Percentiles rank a stretch among this genome's conserved stretches.
phyloP scores from a whole-genome alignment of 352 stramenopile genomes.

The Blastocystis sp. region DNA sequence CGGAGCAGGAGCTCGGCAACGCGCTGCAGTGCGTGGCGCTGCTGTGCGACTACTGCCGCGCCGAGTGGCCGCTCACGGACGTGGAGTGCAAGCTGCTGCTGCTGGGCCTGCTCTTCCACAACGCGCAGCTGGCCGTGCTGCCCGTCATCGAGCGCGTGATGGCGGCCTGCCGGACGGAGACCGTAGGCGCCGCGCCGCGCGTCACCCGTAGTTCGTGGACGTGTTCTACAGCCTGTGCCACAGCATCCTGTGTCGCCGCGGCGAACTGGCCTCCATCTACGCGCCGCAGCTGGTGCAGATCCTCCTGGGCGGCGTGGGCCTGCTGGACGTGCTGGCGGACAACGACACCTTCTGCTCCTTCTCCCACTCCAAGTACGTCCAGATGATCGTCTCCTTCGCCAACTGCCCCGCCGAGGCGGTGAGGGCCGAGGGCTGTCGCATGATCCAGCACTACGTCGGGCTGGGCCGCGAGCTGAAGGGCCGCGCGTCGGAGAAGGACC shows the following conservation, averaged over 20 bases:
- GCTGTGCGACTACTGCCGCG: not conserved
- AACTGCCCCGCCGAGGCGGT: not conserved
- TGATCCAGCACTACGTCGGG: not conserved
- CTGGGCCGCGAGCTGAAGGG: not conserved
- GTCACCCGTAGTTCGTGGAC: constrained; percentile 4
- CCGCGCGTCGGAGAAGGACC: not conserved
- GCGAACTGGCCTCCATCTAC: not conserved
- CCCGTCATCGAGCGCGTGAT: not conserved
- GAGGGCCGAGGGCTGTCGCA: not conserved
- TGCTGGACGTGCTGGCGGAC: not conserved
- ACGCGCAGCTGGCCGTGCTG: not conserved
- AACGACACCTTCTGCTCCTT: not conserved
- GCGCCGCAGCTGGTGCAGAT: not conserved
- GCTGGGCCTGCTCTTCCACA: constrained; percentile 12
- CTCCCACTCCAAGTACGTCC: not conserved
- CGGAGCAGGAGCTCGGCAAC: not conserved
- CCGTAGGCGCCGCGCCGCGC: not conserved
- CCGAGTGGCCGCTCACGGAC: not conserved
- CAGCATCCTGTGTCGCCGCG: not conserved
- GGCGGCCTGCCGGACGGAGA: not conserved
- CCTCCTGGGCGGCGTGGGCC: not conserved
- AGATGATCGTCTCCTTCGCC: not conserved
- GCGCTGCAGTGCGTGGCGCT: not conserved
- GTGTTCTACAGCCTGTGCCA: not conserved
- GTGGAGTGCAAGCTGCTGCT: not conserved